Conservation (phyloP, 108 stramenopile genomes). For the Stephanodiscus triporus region DNA sequence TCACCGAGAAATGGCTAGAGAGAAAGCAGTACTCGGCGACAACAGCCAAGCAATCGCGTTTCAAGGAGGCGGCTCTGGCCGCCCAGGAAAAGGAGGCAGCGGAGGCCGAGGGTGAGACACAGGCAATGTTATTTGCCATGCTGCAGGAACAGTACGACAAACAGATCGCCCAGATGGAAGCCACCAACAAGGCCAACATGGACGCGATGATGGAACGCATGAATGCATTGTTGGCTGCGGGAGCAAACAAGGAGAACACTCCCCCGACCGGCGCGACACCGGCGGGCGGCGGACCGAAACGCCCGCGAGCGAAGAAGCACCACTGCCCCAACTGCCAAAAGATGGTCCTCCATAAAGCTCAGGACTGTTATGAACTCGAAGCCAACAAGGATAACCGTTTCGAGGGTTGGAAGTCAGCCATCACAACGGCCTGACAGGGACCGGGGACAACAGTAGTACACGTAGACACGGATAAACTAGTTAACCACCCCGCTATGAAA, state of each 20-base stretch:
- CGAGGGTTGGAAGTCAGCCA: constrained; percentile 2
- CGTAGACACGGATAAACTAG: too few species aligned
- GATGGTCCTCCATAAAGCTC: constrained; percentile 7
- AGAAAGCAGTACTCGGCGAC: background rate
- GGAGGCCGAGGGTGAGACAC: background rate
- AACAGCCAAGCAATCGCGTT: constrained; percentile 1
- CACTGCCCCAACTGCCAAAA: constrained; percentile 9
- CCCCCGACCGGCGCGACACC: too few species aligned
- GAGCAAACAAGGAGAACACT: too few species aligned
- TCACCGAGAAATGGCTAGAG: background rate
- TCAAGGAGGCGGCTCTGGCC: background rate
- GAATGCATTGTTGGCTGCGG: too few species aligned
- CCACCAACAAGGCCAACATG: too few species aligned
- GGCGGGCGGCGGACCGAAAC: too few species aligned
- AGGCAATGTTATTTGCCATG: background rate
- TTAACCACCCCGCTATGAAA: too few species aligned
- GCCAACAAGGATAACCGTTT: constrained; percentile 3
- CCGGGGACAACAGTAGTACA: too few species aligned
- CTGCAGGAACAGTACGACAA: background rate
- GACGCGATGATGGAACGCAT: too few species aligned
- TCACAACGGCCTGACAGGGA: too few species aligned
- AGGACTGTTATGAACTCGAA: constrained; percentile 18
- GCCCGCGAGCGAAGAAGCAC: background rate
- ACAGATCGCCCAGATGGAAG: background rate
- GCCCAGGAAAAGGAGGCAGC: background rate